phyloP scores from a whole-genome alignment of 2,329 filamentous ascomycete genomes.

The Graphilbum sp. region DNA sequence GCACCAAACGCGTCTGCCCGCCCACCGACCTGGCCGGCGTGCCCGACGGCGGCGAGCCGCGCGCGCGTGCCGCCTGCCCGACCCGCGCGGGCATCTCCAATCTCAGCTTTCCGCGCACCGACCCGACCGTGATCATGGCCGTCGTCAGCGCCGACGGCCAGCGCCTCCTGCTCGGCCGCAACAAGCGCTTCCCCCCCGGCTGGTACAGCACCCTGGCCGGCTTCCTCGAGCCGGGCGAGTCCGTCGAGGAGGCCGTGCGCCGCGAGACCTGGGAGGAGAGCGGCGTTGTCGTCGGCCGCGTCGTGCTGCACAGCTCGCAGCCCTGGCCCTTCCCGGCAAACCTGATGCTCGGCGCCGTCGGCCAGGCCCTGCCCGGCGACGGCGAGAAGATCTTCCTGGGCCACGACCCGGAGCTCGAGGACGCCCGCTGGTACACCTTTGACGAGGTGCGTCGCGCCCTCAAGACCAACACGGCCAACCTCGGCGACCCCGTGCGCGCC shows the following conservation, averaged over 20 bases:
- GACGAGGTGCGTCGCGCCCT: constrained; percentile 70
- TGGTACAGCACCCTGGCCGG: constrained; percentile 86
- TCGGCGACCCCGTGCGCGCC: constrained; percentile 47
- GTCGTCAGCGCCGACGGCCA: constrained; percentile 68
- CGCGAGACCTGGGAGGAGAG: constrained; percentile 79
- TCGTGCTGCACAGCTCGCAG: constrained; percentile 70
- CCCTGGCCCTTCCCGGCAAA: constrained; percentile 79
- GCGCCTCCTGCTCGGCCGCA: constrained; percentile 66
- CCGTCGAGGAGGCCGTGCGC: constrained; percentile 67
- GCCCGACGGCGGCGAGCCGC: constrained; percentile 25
- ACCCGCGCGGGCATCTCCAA: constrained; percentile 81
- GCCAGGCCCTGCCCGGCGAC: constrained; percentile 56
- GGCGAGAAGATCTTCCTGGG: constrained; percentile 70
- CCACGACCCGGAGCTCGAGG: constrained; percentile 81
- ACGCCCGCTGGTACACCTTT: constrained; percentile 73
- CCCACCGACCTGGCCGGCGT: constrained; percentile 43
- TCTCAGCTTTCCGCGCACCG: constrained; percentile 78
- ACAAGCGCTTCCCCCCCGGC: constrained; percentile 64
- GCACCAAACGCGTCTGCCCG: constrained; percentile 68
- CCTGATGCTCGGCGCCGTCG: constrained; percentile 77
- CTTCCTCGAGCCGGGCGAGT: constrained; percentile 74
- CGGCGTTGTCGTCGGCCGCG: constrained; percentile 58
- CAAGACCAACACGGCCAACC: constrained; percentile 43
- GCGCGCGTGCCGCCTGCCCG: constrained; percentile 52
- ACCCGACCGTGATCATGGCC: constrained; percentile 90